A percentile compares a stretch with the other conserved stretches of the same genome.
phyloP scores from a whole-genome alignment of 208 protist species.

The Crithidia mellificae region DNA sequence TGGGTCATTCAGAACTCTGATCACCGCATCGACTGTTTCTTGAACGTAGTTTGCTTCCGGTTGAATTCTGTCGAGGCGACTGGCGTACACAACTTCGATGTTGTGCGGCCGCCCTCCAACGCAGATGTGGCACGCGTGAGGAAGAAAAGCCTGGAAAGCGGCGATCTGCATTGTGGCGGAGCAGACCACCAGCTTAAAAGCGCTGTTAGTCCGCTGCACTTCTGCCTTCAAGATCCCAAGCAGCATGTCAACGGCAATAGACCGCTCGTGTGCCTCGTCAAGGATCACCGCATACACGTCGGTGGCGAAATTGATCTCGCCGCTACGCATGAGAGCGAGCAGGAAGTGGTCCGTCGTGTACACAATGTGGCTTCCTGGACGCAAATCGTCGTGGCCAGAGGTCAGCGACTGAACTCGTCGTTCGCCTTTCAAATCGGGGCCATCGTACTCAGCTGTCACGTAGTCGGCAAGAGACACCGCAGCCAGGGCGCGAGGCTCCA shows the following conservation, averaged over 20 bases:
- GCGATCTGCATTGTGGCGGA: constrained; percentile 93
- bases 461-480: constrained; percentile 95
- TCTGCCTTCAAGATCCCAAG: constrained; percentile 94
- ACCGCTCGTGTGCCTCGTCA: constrained; percentile 99
- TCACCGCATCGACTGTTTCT: constrained; percentile 37
- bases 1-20: constrained; percentile 40
- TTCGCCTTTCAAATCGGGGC: not conserved
- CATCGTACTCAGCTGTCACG: constrained; percentile 94
- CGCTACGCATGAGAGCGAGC: not conserved
- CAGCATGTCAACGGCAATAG: constrained; percentile 96
- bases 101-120: constrained; percentile 93
- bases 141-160: constrained; percentile 95
- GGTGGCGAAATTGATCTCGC: not conserved
- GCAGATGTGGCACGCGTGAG: constrained; percentile 86
- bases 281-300: constrained; percentile 94
- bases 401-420: not conserved
- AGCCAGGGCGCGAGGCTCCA: constrained; percentile 96
- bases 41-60: constrained; percentile 84
- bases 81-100: constrained; percentile 52
- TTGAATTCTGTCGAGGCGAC: constrained; percentile 16
- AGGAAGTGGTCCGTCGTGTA: constrained; percentile 22
- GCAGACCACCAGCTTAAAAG: constrained; percentile 91
- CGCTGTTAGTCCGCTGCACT: constrained; percentile 81
- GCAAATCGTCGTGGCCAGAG: not conserved
- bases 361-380: constrained; percentile 3